These are phyloP conservation scores for Wickerhamiella parazyma DNA, from an alignment of 805 yeast species.

Conservation along the genomic window DNA sequence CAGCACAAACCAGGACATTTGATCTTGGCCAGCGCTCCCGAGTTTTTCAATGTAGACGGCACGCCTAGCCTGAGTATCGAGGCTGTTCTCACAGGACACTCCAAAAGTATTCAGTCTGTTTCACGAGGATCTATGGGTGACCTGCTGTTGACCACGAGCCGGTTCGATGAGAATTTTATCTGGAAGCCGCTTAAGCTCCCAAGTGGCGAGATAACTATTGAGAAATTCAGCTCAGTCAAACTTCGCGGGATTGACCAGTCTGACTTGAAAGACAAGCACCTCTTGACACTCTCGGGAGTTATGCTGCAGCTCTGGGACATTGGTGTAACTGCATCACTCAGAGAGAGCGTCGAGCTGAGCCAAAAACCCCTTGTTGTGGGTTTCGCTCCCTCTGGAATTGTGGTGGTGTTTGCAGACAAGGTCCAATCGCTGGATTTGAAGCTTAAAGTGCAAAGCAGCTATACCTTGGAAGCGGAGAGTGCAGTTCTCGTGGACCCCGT, in stretches of 20 bases:
- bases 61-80: not conserved
- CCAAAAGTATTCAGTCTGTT: constrained; percentile 58
- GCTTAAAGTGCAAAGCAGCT: not conserved
- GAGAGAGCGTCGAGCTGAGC: not conserved
- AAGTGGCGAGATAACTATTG: constrained; percentile 26
- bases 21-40: not conserved
- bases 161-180: constrained; percentile 48
- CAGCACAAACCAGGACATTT: not conserved
- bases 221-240: constrained; percentile 29
- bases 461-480: not conserved
- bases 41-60: not conserved
- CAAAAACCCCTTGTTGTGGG: not conserved
- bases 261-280: constrained; percentile 36
- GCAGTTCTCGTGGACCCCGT: constrained; percentile 40
- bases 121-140: constrained; percentile 55
- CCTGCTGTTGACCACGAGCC: constrained; percentile 42
- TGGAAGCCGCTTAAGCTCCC: constrained; percentile 38
- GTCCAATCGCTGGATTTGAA: not conserved
- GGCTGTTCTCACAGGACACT: constrained; percentile 69
- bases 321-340: constrained; percentile 14
- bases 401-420: not conserved
- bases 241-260: constrained; percentile 34
- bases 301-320: constrained; percentile 53
- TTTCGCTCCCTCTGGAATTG: constrained; percentile 16
- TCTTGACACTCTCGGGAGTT: constrained; percentile 34